Percentiles rank a stretch among this genome's conserved stretches.
Evolutionary conservation across 106 monocot genomes (phyloP).

Genomic region (Dactylorhiza incarnata): DNA sequence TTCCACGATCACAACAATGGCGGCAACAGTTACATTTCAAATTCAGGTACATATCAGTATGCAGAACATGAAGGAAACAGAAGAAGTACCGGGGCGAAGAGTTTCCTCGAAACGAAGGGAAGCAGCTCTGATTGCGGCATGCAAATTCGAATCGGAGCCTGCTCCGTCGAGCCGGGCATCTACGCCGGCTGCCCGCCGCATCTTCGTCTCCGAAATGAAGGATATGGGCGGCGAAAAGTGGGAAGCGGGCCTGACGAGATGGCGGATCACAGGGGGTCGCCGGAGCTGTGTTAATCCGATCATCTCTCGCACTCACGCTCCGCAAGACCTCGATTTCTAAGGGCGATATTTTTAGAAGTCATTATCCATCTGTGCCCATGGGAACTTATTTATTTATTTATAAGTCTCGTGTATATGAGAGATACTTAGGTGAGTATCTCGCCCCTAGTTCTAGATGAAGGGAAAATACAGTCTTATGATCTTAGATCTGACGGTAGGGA

Average conservation of each 20-base stretch:
- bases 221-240: neutral
- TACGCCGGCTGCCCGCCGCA: neutral
- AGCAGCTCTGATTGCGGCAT: slow-evolving; percentile 3
- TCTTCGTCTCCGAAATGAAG: neutral
- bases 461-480: too few relatives aligned
- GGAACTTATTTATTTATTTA: too few relatives aligned
- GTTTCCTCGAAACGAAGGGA: neutral
- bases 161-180: neutral
- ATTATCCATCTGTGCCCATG: too few relatives aligned
- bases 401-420: too few relatives aligned
- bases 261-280: neutral
- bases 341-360: too few relatives aligned
- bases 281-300: neutral
- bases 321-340: neutral
- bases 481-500: too few relatives aligned
- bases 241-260: neutral
- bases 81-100: neutral
- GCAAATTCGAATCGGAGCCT: neutral
- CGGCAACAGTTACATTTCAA: too few relatives aligned
- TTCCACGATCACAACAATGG: too few relatives aligned
- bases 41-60: too few relatives aligned
- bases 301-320: neutral
- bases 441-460: too few relatives aligned
- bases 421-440: too few relatives aligned
- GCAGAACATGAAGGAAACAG: neutral